Conservation (phyloP, 768 basidiomycete genomes). For the Xerocomellus dryophilus region DNA sequence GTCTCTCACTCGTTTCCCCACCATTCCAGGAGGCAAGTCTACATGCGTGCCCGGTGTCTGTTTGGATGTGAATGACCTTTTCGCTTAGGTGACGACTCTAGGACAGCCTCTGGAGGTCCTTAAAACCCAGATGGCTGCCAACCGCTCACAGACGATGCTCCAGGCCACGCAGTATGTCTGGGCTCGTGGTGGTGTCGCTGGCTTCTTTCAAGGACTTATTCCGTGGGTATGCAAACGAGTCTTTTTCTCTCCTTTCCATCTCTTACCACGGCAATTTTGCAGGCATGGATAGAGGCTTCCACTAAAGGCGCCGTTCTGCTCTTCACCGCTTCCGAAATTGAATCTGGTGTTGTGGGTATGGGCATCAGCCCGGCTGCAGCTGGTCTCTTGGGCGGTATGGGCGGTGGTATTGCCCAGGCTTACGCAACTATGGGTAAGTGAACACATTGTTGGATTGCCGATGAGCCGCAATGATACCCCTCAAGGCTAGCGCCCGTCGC, state of each 20-base stretch:
- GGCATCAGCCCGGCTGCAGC: slow-evolving; percentile 79
- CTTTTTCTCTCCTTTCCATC: not conserved
- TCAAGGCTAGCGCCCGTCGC: slow-evolving; percentile 21
- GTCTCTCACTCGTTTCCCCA: slow-evolving; percentile 13
- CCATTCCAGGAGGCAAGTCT: slow-evolving; percentile 65
- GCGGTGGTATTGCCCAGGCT: slow-evolving; percentile 94
- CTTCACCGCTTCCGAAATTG: slow-evolving; percentile 95
- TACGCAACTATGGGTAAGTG: slow-evolving; percentile 99
- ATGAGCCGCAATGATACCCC: slow-evolving; percentile 16
- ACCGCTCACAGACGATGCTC: slow-evolving; percentile 86
- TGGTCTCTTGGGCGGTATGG: slow-evolving; percentile 95
- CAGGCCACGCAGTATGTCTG: slow-evolving; percentile 85
- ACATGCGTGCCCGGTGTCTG: not conserved
- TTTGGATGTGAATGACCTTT: not conserved
- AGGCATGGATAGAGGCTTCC: slow-evolving; percentile 99
- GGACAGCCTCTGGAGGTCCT: slow-evolving; percentile 98
- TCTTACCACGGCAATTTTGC: not conserved
- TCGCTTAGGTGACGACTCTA: slow-evolving; percentile 83
- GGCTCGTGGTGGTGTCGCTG: slow-evolving; percentile 83
- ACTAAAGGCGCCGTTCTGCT: slow-evolving; percentile 96
- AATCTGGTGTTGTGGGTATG: slow-evolving; percentile 57
- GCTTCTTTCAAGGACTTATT: slow-evolving; percentile 97
- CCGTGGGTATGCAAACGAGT: slow-evolving; percentile 74
- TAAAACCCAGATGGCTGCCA: slow-evolving; percentile 99
- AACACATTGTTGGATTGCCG: not conserved